Conservation (phyloP, 495 filamentous ascomycete genomes). For the Podospora appendiculata region DNA sequence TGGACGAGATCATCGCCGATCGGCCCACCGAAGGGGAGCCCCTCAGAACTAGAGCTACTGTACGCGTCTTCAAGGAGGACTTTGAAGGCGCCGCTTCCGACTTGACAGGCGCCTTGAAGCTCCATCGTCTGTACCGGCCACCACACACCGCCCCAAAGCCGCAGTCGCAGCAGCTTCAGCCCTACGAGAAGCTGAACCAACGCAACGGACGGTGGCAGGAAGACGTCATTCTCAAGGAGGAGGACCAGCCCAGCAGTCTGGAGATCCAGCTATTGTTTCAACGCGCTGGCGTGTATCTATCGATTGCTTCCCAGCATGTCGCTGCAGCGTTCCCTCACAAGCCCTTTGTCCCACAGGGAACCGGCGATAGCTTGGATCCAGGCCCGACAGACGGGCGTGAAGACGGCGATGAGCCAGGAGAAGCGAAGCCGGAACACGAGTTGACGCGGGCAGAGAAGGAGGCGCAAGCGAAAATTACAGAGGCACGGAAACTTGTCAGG, state of each 20-base stretch:
- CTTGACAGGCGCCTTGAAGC: conserved; percentile 54
- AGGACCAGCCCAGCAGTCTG: conserved; percentile 63
- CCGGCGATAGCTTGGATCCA: not conserved
- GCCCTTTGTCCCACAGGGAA: not conserved
- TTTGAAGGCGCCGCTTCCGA: conserved; percentile 58
- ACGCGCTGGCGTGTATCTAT: conserved; percentile 64
- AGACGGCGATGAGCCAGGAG: not conserved
- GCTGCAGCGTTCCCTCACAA: conserved; percentile 2
- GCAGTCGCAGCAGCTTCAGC: conserved; percentile 30
- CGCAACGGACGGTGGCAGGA: conserved; percentile 34
- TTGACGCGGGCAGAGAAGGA: conserved; percentile 26
- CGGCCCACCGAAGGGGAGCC: conserved; percentile 56
- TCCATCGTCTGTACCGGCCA: conserved; percentile 44
- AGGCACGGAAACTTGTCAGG: conserved; percentile 59
- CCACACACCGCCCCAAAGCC: conserved; percentile 31
- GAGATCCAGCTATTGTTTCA: conserved; percentile 72
- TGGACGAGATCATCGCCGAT: conserved; percentile 59
- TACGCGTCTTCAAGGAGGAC: conserved; percentile 69
- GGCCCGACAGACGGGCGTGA: not conserved
- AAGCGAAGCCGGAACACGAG: conserved; percentile 8
- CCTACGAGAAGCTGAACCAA: conserved; percentile 25
- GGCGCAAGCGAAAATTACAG: conserved; percentile 37
- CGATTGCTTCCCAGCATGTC: conserved; percentile 58
- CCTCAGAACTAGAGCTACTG: conserved; percentile 61
- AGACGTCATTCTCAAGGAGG: conserved; percentile 53